phyloP scores from a whole-genome alignment of 306 rosid species.

The Gillenia trifoliata region DNA sequence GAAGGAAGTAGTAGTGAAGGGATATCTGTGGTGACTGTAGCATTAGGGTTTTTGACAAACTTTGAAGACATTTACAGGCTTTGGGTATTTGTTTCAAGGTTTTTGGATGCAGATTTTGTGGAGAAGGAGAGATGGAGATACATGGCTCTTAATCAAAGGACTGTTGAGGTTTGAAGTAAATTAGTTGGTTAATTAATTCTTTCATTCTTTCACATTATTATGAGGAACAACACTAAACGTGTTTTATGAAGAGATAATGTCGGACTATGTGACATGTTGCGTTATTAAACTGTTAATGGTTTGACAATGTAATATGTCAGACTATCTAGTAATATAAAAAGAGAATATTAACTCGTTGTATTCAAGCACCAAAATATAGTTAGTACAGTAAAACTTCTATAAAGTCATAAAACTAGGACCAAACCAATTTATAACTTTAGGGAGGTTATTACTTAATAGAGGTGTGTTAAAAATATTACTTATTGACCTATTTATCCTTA shows the following conservation, averaged over 20 bases:
- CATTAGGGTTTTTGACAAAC: conserved; percentile 58
- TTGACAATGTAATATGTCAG: background rate
- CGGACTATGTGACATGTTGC: background rate
- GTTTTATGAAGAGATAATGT: too few relatives aligned
- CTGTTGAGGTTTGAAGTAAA: conserved; percentile 44
- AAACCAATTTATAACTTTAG: too few relatives aligned
- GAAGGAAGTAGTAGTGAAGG: conserved; percentile 21
- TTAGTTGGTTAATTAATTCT: background rate
- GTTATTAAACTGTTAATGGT: background rate
- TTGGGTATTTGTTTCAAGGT: conserved; percentile 74
- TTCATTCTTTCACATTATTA: background rate
- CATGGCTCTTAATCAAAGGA: conserved; percentile 69
- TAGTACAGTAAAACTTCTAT: too few relatives aligned
- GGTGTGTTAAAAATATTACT: too few relatives aligned
- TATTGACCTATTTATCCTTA: too few relatives aligned
- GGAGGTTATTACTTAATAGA: too few relatives aligned
- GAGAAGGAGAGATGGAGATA: conserved; percentile 94
- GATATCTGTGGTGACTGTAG: conserved; percentile 43
- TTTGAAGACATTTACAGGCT: conserved; percentile 69
- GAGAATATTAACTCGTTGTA: background rate
- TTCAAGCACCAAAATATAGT: too few relatives aligned
- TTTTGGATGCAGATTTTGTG: conserved; percentile 84
- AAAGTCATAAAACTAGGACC: too few relatives aligned
- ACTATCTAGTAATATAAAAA: background rate
- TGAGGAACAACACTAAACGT: background rate